Evolutionary conservation across 129 eudicot genomes (phyloP), one percentile per base, ranked within the genome.

Genomic region (Daucus carota): DNA sequence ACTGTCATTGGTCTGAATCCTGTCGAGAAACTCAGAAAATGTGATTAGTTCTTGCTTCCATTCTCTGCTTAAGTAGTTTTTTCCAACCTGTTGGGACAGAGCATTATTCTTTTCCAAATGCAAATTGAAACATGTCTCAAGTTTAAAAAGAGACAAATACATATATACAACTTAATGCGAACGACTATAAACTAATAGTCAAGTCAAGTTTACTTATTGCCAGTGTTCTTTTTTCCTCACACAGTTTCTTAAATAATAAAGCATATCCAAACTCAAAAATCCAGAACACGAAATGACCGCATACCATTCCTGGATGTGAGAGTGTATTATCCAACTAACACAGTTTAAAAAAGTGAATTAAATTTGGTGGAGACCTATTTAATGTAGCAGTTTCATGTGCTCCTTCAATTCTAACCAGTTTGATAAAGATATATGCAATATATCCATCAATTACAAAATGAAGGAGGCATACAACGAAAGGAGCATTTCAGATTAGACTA

Each of bases 21-120:
- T 92, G 75, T 89, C 97, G 48, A 95, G 94, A 65, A 95, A 95
- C 78, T 95, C 94, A 24, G 99, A 88, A 70, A 95, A 91, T 62
- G 97, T 86, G 81, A 92, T 85, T 44, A 95, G 80, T 84, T 95
- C 97, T 83, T 95, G 99, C 91, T 95, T 95, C 99, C 99, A 95
- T 18, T 95, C 97, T 0, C 84, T 70, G 86, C 89, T 85, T 62
- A 95, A 79, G 75, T 95, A 95, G 88, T 91, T 95, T 77, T 84
- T 91, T 8, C 99, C 99, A 46, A 95, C 99, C 99, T 95, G 89
- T 80, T 86, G 75, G 77, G 33, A 72, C 80, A 81, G 73, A 33
- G 31, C 46, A 76, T 36, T 76, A 42, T 33, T 47, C 38, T 31
- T 79, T 81, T 79, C 78, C 76, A 80, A 79, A 81, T 74, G 82